These are phyloP conservation scores for Bolboschoenus planiculmis DNA, from an alignment of 176 grass and related monocot genomes.

Conservation along the genomic window DNA sequence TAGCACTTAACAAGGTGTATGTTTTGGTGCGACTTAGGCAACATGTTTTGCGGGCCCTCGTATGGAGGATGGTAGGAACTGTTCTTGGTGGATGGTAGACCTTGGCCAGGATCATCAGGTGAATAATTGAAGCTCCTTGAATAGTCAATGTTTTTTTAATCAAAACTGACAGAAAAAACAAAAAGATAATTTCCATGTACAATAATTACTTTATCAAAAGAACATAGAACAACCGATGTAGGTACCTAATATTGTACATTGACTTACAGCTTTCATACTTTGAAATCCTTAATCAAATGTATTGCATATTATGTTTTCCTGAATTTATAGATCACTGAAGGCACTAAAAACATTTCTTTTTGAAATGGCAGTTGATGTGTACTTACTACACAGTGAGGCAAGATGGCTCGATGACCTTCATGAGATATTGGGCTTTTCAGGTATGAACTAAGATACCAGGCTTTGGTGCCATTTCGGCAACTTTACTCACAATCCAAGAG, in stretches of 20 bases:
- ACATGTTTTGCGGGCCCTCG: conserved; percentile 85
- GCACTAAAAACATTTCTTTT: background rate
- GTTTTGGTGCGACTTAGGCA: conserved; percentile 38
- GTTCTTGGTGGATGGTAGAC: conserved; percentile 95
- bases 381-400: conserved; percentile 93
- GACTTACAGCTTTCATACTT: background rate
- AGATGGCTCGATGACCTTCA: conserved; percentile 67
- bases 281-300: background rate
- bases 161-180: background rate
- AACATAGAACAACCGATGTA: background rate
- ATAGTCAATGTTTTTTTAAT: conserved; percentile 2
- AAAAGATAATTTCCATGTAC: background rate
- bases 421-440: conserved; percentile 87
- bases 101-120: conserved; percentile 83
- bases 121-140: conserved; percentile 8
- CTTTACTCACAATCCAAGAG: background rate
- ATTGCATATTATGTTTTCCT: background rate
- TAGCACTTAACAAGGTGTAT: background rate
- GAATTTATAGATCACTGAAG: background rate
- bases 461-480: background rate
- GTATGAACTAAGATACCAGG: conserved; percentile 11
- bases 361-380: conserved; percentile 73
- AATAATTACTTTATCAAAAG: background rate
- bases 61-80: conserved; percentile 54
- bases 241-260: background rate